phyloP scores from a whole-genome alignment of 2,329 filamentous ascomycete genomes.

The Fusarium cicatricum region DNA sequence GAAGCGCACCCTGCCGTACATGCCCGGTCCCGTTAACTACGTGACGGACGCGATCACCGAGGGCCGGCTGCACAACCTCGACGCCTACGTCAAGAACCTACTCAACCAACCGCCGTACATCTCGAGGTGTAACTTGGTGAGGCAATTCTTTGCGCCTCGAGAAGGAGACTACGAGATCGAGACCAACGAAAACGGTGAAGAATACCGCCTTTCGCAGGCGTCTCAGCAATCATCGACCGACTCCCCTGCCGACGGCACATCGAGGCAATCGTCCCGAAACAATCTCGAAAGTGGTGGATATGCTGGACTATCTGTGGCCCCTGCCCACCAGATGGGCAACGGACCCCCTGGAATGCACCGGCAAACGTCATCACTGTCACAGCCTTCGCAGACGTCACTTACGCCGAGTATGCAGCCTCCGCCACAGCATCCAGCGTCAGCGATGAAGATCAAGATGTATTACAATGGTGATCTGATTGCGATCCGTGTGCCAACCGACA shows the following conservation, averaged over 20 bases:
- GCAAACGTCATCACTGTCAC: slow-evolving; percentile 40
- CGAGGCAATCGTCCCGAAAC: slow-evolving; percentile 70
- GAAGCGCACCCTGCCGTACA: slow-evolving; percentile 88
- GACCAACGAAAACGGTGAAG: slow-evolving; percentile 74
- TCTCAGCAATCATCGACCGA: slow-evolving; percentile 73
- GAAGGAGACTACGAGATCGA: slow-evolving; percentile 95
- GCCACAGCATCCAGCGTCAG: slow-evolving; percentile 52
- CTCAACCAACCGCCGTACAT: slow-evolving; percentile 86
- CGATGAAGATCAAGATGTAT: slow-evolving; percentile 94
- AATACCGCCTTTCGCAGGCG: slow-evolving; percentile 77
- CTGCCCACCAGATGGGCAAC: slow-evolving; percentile 51
- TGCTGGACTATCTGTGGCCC: slow-evolving; percentile 60
- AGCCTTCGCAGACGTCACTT: slow-evolving; percentile 60
- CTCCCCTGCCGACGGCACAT: slow-evolving; percentile 67
- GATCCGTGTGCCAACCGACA: slow-evolving; percentile 85
- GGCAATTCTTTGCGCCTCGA: slow-evolving; percentile 88
- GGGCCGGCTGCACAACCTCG: slow-evolving; percentile 88
- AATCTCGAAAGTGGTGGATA: slow-evolving; percentile 68
- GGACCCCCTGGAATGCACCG: slow-evolving; percentile 33
- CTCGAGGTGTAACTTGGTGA: slow-evolving; percentile 81
- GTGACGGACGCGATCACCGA: slow-evolving; percentile 98
- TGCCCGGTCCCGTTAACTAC: slow-evolving; percentile 97
- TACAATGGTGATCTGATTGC: slow-evolving; percentile 93
- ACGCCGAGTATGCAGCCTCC: slow-evolving; percentile 52
- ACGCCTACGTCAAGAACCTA: slow-evolving; percentile 94